Base-by-base conservation (phyloP, 495 filamentous ascomycete genomes). In the Aspergillus hancockii region DNA sequence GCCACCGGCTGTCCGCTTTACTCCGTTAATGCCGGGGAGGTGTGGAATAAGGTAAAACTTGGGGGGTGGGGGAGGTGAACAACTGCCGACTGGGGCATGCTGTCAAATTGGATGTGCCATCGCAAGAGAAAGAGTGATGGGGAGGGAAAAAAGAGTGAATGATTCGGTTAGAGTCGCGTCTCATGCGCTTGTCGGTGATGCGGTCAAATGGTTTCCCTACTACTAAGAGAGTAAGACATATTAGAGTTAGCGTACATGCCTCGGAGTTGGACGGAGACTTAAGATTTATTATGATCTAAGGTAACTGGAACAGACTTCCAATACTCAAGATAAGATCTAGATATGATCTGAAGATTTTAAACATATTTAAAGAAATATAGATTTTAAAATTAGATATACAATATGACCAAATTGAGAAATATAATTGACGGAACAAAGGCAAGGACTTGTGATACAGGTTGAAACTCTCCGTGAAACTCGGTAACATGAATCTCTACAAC, bases 71-170 rank as follows among this genome's bases (percentile, higher is more conserved):
- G 46, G 23, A 50, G 28, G 36, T 23, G 19, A 40, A 43, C 28
- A 40, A 47, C 38, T 61, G 68, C 62, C 64, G 57, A 52, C 61
- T 67, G 64, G 52, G 57, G 63, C 66, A 70, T 70, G 28, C 58
- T 64, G 61, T 74, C 71, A 72, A 58, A 63, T 56, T 7, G 54
- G 57, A 52, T 45, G 54, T 54, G 53, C 49, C 68, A 72, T 69
- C 47, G 40, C 67, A 58, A 57, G 54, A 25, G 60, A 49, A 30
- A 52, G 53, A 28, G 41, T 36, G 54, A 47, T 41, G 49, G 55
- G 43, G 28, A 58, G 47, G 47, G 22, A 58, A 34, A 19, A 34
- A 2, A 22, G 32, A 51, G 53, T 21, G 43, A 41, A 23, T 52
- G 47, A 43, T 18, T 19, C 49, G 25, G 32, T n/a, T 45, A 52